Evolutionary conservation across 2,329 filamentous ascomycete genomes (phyloP), one percentile per base, ranked within the genome.

Genomic region (Fusarium globosum): DNA sequence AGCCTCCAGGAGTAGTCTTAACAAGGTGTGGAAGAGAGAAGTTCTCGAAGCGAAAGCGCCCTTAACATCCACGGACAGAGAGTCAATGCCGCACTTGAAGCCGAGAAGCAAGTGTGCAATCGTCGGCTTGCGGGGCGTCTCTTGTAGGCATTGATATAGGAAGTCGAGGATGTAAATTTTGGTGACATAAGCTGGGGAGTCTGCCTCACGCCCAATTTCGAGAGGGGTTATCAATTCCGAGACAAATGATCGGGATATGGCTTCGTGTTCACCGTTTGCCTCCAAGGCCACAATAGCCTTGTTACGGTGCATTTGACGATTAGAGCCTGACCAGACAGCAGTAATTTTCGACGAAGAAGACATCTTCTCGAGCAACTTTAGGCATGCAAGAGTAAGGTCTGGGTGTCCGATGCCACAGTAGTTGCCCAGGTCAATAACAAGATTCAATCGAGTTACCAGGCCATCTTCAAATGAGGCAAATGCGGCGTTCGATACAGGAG

Each of bases 391-490:
- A 0, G 94, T 94, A 60, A 99, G 86, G 20, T 93, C 90, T 41
- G 94, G 89, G 77, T 98, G 94, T 1, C 93, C 93, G 61, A 95
- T 92, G 20, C 94, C 93, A 76, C 95, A 96, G 80, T 96, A 98
- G 38, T 94, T 89, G 36, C 95, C 95, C 30, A 99, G 85, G 74
- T 96, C 92, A 7, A 95, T 91, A 45, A 98, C 89, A 12, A 97
- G 85, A 46, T 89, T 87, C 35, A 99, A 85, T 76, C 96, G 92
- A 65, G 92, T 94, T 43, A 97, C 87, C 26, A 99, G 86, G 13
- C 94, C 95, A 78, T 99, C 97, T 80, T 98, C 96, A 77, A 99
- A 96, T 1, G 93, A 95, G n/a, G 93, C 88, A 74, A 96, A 93
- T 2, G 94, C 91, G 11, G 92, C 89, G 56, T 84, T 84, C 2